A percentile compares a stretch with the other conserved stretches of the same genome.
phyloP scores from a whole-genome alignment of 2,329 filamentous ascomycete species.

The Chrysosporium keratinophilum region DNA sequence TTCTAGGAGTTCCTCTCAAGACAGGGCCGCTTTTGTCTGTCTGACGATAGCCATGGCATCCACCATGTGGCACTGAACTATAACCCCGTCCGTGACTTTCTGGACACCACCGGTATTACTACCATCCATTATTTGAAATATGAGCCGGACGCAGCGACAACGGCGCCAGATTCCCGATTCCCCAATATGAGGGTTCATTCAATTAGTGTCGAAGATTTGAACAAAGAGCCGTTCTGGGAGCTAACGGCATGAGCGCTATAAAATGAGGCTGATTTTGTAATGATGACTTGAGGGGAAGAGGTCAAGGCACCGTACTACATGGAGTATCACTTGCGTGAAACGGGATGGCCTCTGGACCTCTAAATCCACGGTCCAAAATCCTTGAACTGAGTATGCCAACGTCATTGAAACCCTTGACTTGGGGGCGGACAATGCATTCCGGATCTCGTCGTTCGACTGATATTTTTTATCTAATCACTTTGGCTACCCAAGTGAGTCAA shows the following conservation, averaged over 20 bases:
- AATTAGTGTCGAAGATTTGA: slow-evolving; percentile 28
- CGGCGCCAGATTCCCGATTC: slow-evolving; percentile 27
- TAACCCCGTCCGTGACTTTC: slow-evolving; percentile 55
- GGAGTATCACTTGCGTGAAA: not conserved
- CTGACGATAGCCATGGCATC: slow-evolving; percentile 86
- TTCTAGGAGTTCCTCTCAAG: slow-evolving; percentile 57
- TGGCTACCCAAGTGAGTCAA: too few species aligned
- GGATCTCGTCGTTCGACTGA: too few species aligned
- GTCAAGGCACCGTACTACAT: too few species aligned
- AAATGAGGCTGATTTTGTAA: not conserved
- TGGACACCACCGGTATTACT: slow-evolving; percentile 43
- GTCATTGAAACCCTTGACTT: too few species aligned
- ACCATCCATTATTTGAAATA: slow-evolving; percentile 31
- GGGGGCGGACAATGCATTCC: too few species aligned
- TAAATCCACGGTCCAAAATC: too few species aligned
- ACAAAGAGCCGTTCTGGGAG: slow-evolving; percentile 27
- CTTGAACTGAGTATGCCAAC: too few species aligned
- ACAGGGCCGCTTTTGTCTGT: slow-evolving; percentile 76
- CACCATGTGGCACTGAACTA: slow-evolving; percentile 85
- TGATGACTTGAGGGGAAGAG: not conserved
- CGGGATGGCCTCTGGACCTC: not conserved
- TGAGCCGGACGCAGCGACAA: slow-evolving; percentile 19
- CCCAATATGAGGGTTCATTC: slow-evolving; percentile 27
- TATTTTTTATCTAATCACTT: too few species aligned
- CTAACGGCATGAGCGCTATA: not conserved